phyloP scores from a whole-genome alignment of 1,284 basidiomycete species.

The Pterulicium gracile region DNA sequence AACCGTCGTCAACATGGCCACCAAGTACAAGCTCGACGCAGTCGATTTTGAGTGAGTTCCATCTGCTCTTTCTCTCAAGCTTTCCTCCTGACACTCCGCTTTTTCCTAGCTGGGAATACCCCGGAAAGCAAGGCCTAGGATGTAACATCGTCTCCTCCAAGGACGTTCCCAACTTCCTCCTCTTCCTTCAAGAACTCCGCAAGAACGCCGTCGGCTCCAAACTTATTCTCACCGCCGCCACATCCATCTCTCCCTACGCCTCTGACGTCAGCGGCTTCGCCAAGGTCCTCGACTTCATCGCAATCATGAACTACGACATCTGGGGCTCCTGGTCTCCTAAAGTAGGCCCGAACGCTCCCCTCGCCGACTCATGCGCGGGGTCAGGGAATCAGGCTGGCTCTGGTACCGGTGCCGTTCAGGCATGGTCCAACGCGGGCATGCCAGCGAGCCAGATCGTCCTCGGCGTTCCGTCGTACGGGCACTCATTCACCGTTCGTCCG shows the following conservation, averaged over 20 bases:
- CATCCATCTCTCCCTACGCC: constrained; percentile 57
- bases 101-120: constrained; percentile 76
- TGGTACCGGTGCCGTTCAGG: constrained; percentile 58
- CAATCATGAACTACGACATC: constrained; percentile 78
- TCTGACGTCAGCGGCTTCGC: constrained; percentile 62
- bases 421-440: constrained; percentile 74
- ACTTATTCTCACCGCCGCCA: constrained; percentile 68
- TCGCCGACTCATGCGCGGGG: constrained; percentile 66
- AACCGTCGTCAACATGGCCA: constrained; percentile 50
- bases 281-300: constrained; percentile 64
- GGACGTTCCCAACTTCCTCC: constrained; percentile 66
- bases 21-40: constrained; percentile 64
- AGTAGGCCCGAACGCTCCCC: constrained; percentile 75
- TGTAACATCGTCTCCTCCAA: constrained; percentile 55
- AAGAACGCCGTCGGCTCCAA: constrained; percentile 40
- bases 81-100: constrained; percentile 4
- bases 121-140: constrained; percentile 55
- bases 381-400: constrained; percentile 57
- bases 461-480: constrained; percentile 73
- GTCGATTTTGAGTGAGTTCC: constrained; percentile 74
- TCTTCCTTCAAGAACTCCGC: constrained; percentile 68
- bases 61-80: not conserved
- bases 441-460: constrained; percentile 57
- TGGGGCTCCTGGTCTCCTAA: constrained; percentile 41
- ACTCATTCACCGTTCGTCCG: constrained; percentile 38